Evolutionary conservation across 2,329 filamentous ascomycete genomes (phyloP), one percentile per base, ranked within the genome.

Genomic region (Calcarisporium arbuscula): DNA sequence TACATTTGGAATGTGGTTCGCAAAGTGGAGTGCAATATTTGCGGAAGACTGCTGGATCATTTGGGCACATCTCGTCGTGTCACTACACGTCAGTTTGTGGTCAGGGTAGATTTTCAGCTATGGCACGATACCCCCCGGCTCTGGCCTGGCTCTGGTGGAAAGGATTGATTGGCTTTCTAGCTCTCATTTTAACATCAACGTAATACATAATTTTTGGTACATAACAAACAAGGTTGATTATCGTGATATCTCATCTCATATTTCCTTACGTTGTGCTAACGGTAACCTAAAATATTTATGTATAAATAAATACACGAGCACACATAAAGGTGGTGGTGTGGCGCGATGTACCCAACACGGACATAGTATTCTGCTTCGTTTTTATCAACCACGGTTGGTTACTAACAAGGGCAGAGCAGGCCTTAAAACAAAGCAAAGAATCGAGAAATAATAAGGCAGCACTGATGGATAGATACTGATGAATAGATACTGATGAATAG

Each of bases 161-260:
- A 45, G 48, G 43, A 42, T 47, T n/a, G n/a, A n/a, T n/a, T 50
- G 45, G 36, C 38, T 46, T 52, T 55, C 49, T 54, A 42, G 46
- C 53, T 50, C 45, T 56, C 51, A 38, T 49, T 52, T n/a, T 39
- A 46, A 36, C 42, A 43, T 45, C 40, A 52, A 48, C 53, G 42
- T 58, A 57, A 47, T 49, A 16, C 36, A 44, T 41, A 40, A 41
- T 38, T 49, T 45, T 39, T 43, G 32, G 39, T 29, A 34, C 27
- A n/a, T 11, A 3, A 32, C 27, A 29, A 22, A 18, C 16, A 20
- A 19, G 22, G 14, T 28, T 34, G 14, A 22, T 12, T 16, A 30
- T 26, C 19, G n/a, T 21, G n/a, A 9, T 15, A 12, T 2, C 8
- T 17, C 11, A 9, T 20, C 18, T 9, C 3, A 17, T 9, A 25